A percentile compares a stretch with the other conserved stretches of the same genome.
phyloP scores from a whole-genome alignment of 2,329 filamentous ascomycete species.

The Penicillium sp. region DNA sequence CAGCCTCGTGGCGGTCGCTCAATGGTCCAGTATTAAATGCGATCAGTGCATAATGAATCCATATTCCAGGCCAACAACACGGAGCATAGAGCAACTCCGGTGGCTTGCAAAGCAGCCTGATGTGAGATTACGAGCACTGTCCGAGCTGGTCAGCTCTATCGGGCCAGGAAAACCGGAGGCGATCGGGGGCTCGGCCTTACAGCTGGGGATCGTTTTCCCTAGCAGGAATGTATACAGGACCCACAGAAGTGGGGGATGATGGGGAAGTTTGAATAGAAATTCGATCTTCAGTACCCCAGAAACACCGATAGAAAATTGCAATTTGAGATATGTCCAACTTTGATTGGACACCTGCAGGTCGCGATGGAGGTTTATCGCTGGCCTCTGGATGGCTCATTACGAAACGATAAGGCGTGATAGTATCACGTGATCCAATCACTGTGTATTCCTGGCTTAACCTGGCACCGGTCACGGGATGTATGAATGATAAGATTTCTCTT shows the following conservation, averaged over 20 bases:
- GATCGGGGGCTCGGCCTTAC: background rate
- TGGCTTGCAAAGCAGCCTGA: background rate
- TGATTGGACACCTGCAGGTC: conserved; percentile 17
- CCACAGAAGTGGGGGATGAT: conserved; percentile 17
- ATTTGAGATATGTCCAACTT: conserved; percentile 5
- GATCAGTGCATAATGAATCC: conserved; percentile 12
- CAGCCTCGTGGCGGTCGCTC: conserved; percentile 25
- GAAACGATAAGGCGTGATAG: background rate
- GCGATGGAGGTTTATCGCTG: conserved; percentile 16
- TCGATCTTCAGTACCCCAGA: background rate
- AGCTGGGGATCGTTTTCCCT: background rate
- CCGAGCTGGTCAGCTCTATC: background rate
- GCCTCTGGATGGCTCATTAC: conserved; percentile 20
- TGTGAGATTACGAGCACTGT: background rate
- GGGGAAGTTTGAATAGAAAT: background rate
- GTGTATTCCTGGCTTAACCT: background rate
- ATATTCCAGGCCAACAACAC: conserved; percentile 11
- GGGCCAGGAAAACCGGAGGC: background rate
- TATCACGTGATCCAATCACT: conserved; percentile 2
- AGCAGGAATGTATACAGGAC: conserved; percentile 7
- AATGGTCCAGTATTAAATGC: conserved; percentile 13
- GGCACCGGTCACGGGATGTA: background rate
- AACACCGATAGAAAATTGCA: background rate
- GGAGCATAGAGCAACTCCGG: background rate
- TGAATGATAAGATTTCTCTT: background rate